A percentile compares a stretch with the other conserved stretches of the same genome.
Evolutionary conservation across 805 yeast species (phyloP).

Genomic region (Candida piceae): DNA sequence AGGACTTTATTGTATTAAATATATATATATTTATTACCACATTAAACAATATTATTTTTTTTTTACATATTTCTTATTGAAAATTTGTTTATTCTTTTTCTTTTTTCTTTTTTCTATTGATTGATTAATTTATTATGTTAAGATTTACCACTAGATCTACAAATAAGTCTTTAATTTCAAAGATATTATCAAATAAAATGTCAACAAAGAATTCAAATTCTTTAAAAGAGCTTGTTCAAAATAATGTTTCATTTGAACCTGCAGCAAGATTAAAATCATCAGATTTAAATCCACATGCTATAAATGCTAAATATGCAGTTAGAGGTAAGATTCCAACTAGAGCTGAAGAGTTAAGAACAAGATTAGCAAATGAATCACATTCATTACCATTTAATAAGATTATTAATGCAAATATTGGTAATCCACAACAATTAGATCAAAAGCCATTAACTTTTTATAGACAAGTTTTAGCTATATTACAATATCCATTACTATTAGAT

Average conservation of each 20-base stretch:
- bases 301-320: slow-evolving; percentile 92
- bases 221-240: slow-evolving; percentile 7
- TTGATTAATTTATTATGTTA: too few species aligned
- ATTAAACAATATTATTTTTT: too few species aligned
- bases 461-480: slow-evolving; percentile 80
- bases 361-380: slow-evolving; percentile 48
- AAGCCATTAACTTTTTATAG: slow-evolving; percentile 93
- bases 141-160: too few species aligned
- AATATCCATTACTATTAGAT: slow-evolving; percentile 69
- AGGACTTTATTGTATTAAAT: too few species aligned
- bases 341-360: slow-evolving; percentile 75
- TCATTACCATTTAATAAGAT: slow-evolving; percentile 73
- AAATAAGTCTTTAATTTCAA: too few species aligned
- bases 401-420: slow-evolving; percentile 91
- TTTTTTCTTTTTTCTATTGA: too few species aligned
- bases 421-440: slow-evolving; percentile 96
- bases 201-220: slow-evolving; percentile 3
- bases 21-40: too few species aligned
- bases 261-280: slow-evolving; percentile 32
- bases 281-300: slow-evolving; percentile 68
- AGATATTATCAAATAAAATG: too few species aligned
- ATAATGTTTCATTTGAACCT: slow-evolving; percentile 22
- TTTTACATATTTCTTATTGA: too few species aligned
- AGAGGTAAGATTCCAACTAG: slow-evolving; percentile 91
- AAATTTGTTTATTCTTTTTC: too few species aligned